Conservation (phyloP, 768 basidiomycete genomes). For the Leccinum imitatum region DNA sequence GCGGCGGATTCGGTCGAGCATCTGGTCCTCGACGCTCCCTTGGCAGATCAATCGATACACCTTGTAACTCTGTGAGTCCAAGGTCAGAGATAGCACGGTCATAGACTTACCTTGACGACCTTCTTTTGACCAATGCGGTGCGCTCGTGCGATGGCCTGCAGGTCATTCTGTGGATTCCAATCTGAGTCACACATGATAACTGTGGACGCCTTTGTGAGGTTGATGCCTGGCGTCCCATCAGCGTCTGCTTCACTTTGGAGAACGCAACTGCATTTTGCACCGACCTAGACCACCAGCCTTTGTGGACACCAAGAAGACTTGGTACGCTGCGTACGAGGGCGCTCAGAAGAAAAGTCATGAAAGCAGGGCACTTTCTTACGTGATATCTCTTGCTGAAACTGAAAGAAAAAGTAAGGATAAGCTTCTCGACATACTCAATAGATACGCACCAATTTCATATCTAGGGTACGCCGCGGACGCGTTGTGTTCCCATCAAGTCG, state of each 20-base stretch:
- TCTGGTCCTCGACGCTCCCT: conserved; percentile 74
- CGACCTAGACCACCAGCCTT: conserved; percentile 69
- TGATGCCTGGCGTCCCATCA: conserved; percentile 55
- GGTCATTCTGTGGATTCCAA: conserved; percentile 75
- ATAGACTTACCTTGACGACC: conserved; percentile 50
- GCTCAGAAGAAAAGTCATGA: conserved; percentile 5
- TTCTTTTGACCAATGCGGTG: conserved; percentile 81
- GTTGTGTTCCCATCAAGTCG: conserved; percentile 57
- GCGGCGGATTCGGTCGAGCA: conserved; percentile 67
- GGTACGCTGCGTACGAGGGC: conserved; percentile 42
- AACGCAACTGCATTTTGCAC: conserved; percentile 3
- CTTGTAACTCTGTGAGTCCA: conserved; percentile 28
- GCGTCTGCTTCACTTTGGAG: conserved; percentile 3
- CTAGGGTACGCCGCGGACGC: conserved; percentile 54
- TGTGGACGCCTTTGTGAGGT: conserved; percentile 76
- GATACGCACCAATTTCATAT: conserved; percentile 52
- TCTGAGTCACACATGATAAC: conserved; percentile 79
- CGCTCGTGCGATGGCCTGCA: conserved; percentile 84
- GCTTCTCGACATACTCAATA: not conserved
- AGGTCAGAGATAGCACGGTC: not conserved
- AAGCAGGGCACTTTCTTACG: conserved; percentile 36
- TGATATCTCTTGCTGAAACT: conserved; percentile 61
- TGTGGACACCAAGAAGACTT: conserved; percentile 70
- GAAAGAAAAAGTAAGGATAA: conserved; percentile 2
- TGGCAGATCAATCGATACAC: conserved; percentile 70